phyloP scores from a whole-genome alignment of 257 asterid species.

The Solanum neorickii region DNA sequence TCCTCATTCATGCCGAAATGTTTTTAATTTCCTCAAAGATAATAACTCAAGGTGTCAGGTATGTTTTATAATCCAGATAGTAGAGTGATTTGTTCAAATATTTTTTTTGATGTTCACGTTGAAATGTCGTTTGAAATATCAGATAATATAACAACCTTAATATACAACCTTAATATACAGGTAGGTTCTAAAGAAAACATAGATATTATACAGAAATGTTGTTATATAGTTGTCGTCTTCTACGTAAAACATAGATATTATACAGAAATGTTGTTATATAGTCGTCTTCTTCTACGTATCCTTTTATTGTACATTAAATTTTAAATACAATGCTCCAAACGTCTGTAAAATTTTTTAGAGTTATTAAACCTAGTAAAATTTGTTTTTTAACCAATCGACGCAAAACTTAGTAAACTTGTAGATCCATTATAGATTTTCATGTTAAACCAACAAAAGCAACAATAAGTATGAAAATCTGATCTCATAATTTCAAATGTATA shows the following conservation, averaged over 20 bases:
- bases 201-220: too few species aligned
- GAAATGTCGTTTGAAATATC: too few species aligned
- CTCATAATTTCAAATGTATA: too few species aligned
- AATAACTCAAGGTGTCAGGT: constrained; percentile 4
- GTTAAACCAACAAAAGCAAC: neutral
- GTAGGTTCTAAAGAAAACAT: neutral
- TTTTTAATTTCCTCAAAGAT: constrained; percentile 48
- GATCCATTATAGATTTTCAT: neutral
- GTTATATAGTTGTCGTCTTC: too few species aligned
- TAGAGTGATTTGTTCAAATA: too few species aligned
- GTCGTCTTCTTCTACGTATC: too few species aligned
- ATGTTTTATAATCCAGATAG: too few species aligned
- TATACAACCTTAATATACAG: too few species aligned
- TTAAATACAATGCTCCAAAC: too few species aligned
- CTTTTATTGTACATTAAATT: neutral
- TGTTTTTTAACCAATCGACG: neutral
- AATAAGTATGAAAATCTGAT: neutral
- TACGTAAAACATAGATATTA: too few species aligned
- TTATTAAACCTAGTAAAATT: neutral
- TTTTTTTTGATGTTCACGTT: too few species aligned
- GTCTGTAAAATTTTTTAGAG: neutral
- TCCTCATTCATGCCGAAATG: constrained; percentile 24
- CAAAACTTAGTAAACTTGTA: neutral
- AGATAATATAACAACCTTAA: too few species aligned
- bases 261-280: neutral